Percentiles rank a stretch among this genome's conserved stretches.
phyloP scores from a whole-genome alignment of 2,329 filamentous ascomycete genomes.

The Fusarium mexicanum region DNA sequence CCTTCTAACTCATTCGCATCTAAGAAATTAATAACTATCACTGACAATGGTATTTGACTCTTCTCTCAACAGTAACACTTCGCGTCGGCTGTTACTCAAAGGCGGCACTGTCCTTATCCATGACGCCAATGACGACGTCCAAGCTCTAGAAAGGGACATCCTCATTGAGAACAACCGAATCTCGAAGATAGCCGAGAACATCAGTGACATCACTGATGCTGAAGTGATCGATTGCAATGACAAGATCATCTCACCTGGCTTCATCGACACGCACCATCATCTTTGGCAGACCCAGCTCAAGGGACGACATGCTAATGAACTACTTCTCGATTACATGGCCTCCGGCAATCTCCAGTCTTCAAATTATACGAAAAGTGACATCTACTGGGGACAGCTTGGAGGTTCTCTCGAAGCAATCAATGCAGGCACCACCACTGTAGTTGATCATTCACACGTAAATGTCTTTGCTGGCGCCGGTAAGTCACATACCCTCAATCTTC shows the following conservation, averaged over 20 bases:
- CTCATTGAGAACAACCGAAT: constrained; percentile 14
- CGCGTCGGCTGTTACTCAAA: background rate
- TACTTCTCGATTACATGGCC: constrained; percentile 7
- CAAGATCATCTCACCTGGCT: constrained; percentile 11
- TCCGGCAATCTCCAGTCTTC: constrained; percentile 7
- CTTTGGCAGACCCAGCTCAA: constrained; percentile 20
- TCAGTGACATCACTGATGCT: background rate
- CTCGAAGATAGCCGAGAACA: background rate
- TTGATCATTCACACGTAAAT: constrained; percentile 18
- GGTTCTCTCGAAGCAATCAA: constrained; percentile 22
- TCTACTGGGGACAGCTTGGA: constrained; percentile 25
- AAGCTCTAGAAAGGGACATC: background rate
- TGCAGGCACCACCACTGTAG: constrained; percentile 23
- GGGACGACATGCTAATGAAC: background rate
- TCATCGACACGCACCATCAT: constrained; percentile 15
- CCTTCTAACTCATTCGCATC: too few relatives aligned
- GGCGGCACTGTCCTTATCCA: constrained; percentile 29
- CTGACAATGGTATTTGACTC: background rate
- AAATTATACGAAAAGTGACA: background rate
- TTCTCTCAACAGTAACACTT: background rate
- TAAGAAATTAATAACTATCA: accelerated
- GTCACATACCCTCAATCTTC: accelerated
- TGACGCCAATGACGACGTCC: background rate
- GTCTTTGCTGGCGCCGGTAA: background rate
- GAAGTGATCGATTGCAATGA: background rate